A percentile compares a stretch with the other conserved stretches of the same genome.
Evolutionary conservation across 768 basidiomycete genomes (phyloP).

Genomic region (Calocybe indica): DNA sequence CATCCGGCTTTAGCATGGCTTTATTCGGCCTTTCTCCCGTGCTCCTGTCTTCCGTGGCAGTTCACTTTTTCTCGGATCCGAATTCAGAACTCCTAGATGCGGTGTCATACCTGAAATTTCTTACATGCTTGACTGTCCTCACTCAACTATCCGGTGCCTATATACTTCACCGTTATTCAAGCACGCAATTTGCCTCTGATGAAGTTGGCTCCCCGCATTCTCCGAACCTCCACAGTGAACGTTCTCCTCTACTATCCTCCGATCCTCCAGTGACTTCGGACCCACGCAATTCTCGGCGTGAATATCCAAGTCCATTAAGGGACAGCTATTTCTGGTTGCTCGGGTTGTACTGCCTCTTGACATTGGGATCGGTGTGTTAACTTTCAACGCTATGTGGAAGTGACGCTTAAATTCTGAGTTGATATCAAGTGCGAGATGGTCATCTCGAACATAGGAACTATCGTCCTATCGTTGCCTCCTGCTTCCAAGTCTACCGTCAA

Average conservation of each 20-base stretch:
- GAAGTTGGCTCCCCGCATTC: not conserved
- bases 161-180: slow-evolving; percentile 22
- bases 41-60: slow-evolving; percentile 61
- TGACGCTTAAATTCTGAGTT: not conserved
- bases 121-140: slow-evolving; percentile 47
- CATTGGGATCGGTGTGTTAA: slow-evolving; percentile 63
- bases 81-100: slow-evolving; percentile 38
- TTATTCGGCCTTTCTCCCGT: slow-evolving; percentile 81
- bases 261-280: too few relatives aligned
- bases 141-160: slow-evolving; percentile 52
- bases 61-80: slow-evolving; percentile 48
- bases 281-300: too few relatives aligned
- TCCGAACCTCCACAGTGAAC: slow-evolving; percentile 13
- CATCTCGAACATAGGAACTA: slow-evolving; percentile 76
- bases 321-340: slow-evolving; percentile 65
- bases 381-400: not conserved
- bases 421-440: slow-evolving; percentile 66
- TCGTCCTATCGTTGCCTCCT: slow-evolving; percentile 57
- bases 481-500: slow-evolving; percentile 9
- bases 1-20: slow-evolving; percentile 62
- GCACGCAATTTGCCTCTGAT: not conserved
- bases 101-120: slow-evolving; percentile 44
- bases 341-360: slow-evolving; percentile 38
- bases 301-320: slow-evolving; percentile 36
- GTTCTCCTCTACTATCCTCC: slow-evolving; percentile 19